Evolutionary conservation across 2,329 filamentous ascomycete species (phyloP).

Genomic region (Fusarium dlaminii): DNA sequence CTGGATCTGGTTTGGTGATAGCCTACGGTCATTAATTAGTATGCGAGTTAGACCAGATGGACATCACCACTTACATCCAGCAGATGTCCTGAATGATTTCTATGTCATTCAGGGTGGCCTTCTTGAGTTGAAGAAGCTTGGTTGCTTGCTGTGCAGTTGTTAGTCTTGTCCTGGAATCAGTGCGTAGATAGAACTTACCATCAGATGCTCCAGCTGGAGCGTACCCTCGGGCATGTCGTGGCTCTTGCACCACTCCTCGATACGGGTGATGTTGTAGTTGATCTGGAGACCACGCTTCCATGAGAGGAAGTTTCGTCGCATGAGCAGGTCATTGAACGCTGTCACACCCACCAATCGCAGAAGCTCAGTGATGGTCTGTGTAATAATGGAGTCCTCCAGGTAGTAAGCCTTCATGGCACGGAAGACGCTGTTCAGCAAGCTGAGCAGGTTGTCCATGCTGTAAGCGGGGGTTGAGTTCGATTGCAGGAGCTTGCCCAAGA

Average conservation of each 20-base stretch:
- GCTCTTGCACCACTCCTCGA: constrained; percentile 99
- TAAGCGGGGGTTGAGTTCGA: constrained; percentile 92
- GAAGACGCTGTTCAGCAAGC: constrained; percentile 95
- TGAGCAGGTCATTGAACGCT: constrained; percentile 96
- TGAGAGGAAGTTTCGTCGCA: constrained; percentile 97
- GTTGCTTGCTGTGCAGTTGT: constrained; percentile 80
- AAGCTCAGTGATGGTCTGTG: constrained; percentile 93
- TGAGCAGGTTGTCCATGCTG: constrained; percentile 99
- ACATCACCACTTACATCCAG: constrained; percentile 83
- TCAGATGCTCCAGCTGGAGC: constrained; percentile 95
- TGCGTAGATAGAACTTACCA: constrained; percentile 66
- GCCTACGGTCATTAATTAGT: constrained; percentile 60
- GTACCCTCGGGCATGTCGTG: constrained; percentile 99
- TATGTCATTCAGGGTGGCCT: constrained; percentile 98
- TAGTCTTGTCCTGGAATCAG: constrained; percentile 31
- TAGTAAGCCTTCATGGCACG: constrained; percentile 99
- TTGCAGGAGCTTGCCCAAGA: constrained; percentile 95
- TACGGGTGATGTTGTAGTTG: constrained; percentile 99
- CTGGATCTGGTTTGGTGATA: constrained; percentile 98
- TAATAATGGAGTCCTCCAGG: constrained; percentile 94
- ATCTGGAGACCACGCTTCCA: constrained; percentile 99
- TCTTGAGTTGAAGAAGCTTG: constrained; percentile 97
- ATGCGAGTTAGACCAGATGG: neutral
- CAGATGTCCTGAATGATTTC: constrained; percentile 99
- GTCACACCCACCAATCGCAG: constrained; percentile 94